Evolutionary conservation across 2,329 filamentous ascomycete species (phyloP), one percentile per base, ranked within the genome.

Genomic region (Fusarium fracticaudum): DNA sequence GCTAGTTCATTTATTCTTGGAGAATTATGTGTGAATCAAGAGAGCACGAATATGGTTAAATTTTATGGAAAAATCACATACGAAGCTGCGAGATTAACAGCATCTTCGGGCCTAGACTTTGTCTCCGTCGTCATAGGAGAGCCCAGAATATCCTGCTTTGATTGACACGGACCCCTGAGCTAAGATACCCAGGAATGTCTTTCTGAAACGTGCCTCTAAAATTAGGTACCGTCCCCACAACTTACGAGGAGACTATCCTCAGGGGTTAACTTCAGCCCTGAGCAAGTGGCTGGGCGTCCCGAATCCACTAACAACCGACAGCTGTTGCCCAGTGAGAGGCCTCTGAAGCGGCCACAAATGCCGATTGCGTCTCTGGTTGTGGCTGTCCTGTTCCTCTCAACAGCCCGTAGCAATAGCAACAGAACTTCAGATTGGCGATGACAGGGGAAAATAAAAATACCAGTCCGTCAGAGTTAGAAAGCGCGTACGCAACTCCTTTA

Each of bases 141-240:
- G 20, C 45, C 10, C 20, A 8, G n/a, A 48, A 26, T 35, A 26
- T 35, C 41, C 33, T 38, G 22, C 26, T 54, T 26, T 58, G 50
- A 62, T 37, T 54, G 35, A 47, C 40, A 43, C 48, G 35, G 48
- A 60, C 72, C 72, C 72, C 64, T 74, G 64, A 65, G 60, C 60
- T 26, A 35, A 35, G 33, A 8, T 50, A 48, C 40, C 62, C 68
- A 74, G 62, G 67, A 62, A 53, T 40, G 40, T 58, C 48, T 63
- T 55, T 66, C 72, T 74, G 72, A 74, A 74, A 74, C 72, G 60
- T 44, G 60, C 72, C 68, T 74, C 72, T 74, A 72, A 69, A 64
- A 72, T 74, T 70, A 70, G 67, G 41, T 71, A 60, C 60, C 53
- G 51, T 53, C 72, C 47, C 67, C 67, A 70, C 67, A 50, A 50